Evolutionary conservation across 2,329 filamentous ascomycete species (phyloP).

Genomic region (Colletotrichum echinochloae): DNA sequence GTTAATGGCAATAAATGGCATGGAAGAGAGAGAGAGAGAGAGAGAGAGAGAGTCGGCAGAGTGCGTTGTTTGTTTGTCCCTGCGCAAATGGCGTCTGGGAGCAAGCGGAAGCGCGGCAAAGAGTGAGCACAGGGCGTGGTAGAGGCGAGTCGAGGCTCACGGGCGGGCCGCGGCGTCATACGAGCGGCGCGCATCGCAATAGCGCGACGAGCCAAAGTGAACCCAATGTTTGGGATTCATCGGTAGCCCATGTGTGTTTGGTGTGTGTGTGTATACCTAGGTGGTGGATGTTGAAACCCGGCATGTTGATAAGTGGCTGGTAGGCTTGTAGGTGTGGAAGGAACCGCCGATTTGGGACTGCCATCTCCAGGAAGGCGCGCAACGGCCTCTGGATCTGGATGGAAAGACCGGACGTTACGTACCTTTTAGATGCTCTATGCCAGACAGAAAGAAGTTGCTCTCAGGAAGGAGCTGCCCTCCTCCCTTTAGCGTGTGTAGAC

Average conservation of each 20-base stretch:
- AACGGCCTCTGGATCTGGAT: not conserved
- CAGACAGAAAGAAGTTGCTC: not conserved
- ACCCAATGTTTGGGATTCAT: conserved; percentile 38
- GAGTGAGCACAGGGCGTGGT: conserved; percentile 12
- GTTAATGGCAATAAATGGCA: too few relatives aligned
- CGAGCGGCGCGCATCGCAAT: conserved; percentile 12
- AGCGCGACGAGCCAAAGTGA: conserved; percentile 15
- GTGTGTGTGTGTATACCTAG: not conserved
- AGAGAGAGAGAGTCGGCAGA: too few relatives aligned
- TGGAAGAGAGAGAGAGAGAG: not conserved
- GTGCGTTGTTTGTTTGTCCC: conserved; percentile 7
- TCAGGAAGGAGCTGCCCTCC: not conserved
- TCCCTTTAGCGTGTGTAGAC: conserved; percentile 1
- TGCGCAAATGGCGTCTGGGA: conserved; percentile 6
- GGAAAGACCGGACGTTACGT: not conserved
- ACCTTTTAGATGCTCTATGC: not conserved
- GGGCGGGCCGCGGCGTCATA: conserved; percentile 4
- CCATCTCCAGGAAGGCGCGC: not conserved
- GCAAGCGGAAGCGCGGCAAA: not conserved
- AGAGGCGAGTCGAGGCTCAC: not conserved
- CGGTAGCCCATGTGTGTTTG: conserved; percentile 14
- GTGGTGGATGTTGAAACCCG: conserved; percentile 18
- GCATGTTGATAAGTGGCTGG: not conserved
- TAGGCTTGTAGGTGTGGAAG: too few relatives aligned
- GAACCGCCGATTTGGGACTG: not conserved